phyloP scores from a whole-genome alignment of 1,139 yeast genomes.

The Geotrichum australiense region DNA sequence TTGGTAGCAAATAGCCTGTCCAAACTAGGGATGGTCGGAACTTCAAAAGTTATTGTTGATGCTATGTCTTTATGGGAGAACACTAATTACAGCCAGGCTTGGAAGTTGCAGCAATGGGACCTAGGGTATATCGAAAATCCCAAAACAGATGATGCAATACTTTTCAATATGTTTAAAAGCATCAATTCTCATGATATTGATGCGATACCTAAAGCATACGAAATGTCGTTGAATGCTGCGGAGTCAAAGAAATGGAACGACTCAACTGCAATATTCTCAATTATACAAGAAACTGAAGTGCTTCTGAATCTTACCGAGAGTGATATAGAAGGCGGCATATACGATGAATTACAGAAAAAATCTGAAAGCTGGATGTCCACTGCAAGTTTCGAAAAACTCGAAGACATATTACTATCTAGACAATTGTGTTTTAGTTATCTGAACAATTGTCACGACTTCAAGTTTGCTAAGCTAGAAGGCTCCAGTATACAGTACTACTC shows the following conservation, averaged over 20 bases:
- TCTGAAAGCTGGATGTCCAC: neutral
- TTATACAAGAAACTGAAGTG: too few relatives aligned
- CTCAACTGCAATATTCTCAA: too few relatives aligned
- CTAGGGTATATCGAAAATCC: conserved; percentile 40
- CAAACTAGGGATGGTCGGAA: conserved; percentile 15
- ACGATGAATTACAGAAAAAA: too few relatives aligned
- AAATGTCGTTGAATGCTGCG: conserved; percentile 5
- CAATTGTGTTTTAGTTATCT: conserved; percentile 21
- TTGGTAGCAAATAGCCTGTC: conserved; percentile 11
- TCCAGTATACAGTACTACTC: conserved; percentile 9
- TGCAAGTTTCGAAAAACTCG: conserved; percentile 17
- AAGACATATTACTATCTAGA: conserved; percentile 23
- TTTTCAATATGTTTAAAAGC: conserved; percentile 35
- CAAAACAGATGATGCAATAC: conserved; percentile 36
- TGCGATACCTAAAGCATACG: conserved; percentile 8
- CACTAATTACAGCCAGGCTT: conserved; percentile 34
- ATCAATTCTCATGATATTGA: conserved; percentile 3
- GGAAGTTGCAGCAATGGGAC: conserved; percentile 65
- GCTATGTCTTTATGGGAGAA: conserved; percentile 6
- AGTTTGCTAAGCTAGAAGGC: conserved; percentile 9
- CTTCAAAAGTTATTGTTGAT: conserved; percentile 16
- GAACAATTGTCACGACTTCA: conserved; percentile 7
- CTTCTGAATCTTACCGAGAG: too few relatives aligned
- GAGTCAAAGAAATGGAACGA: neutral
- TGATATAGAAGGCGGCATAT: too few relatives aligned